Conservation (phyloP, 345 rosid species). For the Corchorus olitorius region DNA sequence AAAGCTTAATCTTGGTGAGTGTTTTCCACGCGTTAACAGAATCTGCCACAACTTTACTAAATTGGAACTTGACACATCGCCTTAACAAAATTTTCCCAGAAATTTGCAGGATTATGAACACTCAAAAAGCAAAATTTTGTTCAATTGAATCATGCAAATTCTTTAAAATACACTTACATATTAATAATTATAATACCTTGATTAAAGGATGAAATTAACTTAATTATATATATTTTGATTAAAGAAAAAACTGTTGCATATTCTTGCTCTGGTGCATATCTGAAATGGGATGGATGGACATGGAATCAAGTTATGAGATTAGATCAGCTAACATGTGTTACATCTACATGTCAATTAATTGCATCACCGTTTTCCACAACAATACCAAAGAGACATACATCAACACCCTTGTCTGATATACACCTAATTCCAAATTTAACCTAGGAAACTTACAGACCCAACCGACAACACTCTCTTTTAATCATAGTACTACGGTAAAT, state of each 20-base stretch:
- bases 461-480: slow-evolving; percentile 9
- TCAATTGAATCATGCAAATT: not conserved
- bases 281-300: not conserved
- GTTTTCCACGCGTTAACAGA: slow-evolving; percentile 17
- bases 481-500: not conserved
- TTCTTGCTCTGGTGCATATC: not conserved
- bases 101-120: not conserved
- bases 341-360: not conserved
- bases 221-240: too few species aligned
- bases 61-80: not conserved
- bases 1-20: slow-evolving; percentile 9
- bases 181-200: too few species aligned
- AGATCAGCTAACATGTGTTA: not conserved
- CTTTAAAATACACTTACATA: not conserved
- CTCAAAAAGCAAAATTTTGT: not conserved
- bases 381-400: not conserved
- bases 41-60: slow-evolving; percentile 4
- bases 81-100: not conserved
- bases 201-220: not conserved
- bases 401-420: slow-evolving; percentile 12
- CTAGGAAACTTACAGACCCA: slow-evolving; percentile 9
- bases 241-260: not conserved
- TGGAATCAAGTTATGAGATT: slow-evolving; percentile 2
- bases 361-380: not conserved
- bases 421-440: slow-evolving; percentile 8